Evolutionary conservation across 352 stramenopile genomes (phyloP), one percentile per base, ranked within the genome.

Genomic region (Phytophthora niederhauseri): DNA sequence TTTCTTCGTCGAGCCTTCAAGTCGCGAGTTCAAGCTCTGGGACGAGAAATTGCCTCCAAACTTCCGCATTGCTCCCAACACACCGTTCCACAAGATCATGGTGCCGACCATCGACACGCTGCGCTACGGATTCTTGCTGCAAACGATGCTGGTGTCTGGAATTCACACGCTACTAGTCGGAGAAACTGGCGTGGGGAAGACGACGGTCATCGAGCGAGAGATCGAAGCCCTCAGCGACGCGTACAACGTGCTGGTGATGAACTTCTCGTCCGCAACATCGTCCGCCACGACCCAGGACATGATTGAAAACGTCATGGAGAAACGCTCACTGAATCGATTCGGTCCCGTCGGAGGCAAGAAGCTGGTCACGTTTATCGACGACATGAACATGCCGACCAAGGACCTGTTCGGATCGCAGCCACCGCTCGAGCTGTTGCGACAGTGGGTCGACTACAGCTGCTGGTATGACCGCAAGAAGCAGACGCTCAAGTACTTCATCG

Each of bases 391-490:
- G 91, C 92, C 92, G 3, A 90, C 87, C 9, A 94, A 94, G 60
- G 93, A 98, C 60, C 74, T 82, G 56, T 98, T 97, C 63, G 93
- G 92, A 17, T 97, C 93, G 6, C 94, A 98, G 58, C 91, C 94
- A 1, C 92, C 94, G 0, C 75, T 98, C 2, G 94, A 97, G 57
- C 65, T 98, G 15, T 60, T 98, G 26, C 87, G 94, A 0, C 93
- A 98, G 61, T 97, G 89, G 89, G 82, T 98, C 5, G 94, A 98
- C 73, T 97, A 98, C 70, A 82, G 87, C 52, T 94, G 89, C 53
- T 98, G 90, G 91, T 98, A 97, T 55, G 94, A 98, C 64, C 89
- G 94, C 14, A 90, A 90, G 41, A 97, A 98, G 63, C 85, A 96
- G 43, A 91, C 84, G 14, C 77, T 97, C 41, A 95, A 97, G 71